A percentile compares a stretch with the other conserved stretches of the same genome.
Conservation (phyloP, 345 rosid species). For the Salix udensis region DNA sequence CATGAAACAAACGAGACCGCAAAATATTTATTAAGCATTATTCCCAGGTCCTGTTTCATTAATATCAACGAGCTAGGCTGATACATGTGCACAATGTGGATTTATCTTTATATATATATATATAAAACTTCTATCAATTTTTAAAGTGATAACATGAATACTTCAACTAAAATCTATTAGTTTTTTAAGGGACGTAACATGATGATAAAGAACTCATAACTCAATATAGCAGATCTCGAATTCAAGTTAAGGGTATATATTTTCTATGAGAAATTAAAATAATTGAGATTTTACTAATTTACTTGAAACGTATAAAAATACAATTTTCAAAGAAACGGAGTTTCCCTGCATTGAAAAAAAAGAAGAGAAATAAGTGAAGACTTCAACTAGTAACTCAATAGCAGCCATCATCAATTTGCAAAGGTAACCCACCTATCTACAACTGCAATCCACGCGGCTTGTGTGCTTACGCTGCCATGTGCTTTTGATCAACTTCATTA, state of each 20-base stretch:
- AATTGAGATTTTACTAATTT: rapidly evolving
- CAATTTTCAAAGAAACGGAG: rapidly evolving
- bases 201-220: too few relatives aligned
- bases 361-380: too few relatives aligned
- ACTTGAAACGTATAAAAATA: rapidly evolving
- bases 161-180: too few relatives aligned
- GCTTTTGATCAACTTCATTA: not conserved
- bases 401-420: not conserved
- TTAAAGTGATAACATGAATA: too few relatives aligned
- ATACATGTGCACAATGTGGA: not conserved
- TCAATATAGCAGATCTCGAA: rapidly evolving
- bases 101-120: too few relatives aligned
- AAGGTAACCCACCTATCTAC: not conserved
- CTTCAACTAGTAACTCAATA: too few relatives aligned
- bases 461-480: not conserved
- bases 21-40: not conserved
- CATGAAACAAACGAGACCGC: not conserved
- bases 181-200: too few relatives aligned
- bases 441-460: not conserved
- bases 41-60: not conserved
- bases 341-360: too few relatives aligned
- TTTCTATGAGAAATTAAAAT: rapidly evolving
- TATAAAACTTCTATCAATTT: too few relatives aligned
- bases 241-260: rapidly evolving
- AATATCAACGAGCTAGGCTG: not conserved